Evolutionary conservation across 768 basidiomycete genomes (phyloP).

Genomic region (Suillus placidus): DNA sequence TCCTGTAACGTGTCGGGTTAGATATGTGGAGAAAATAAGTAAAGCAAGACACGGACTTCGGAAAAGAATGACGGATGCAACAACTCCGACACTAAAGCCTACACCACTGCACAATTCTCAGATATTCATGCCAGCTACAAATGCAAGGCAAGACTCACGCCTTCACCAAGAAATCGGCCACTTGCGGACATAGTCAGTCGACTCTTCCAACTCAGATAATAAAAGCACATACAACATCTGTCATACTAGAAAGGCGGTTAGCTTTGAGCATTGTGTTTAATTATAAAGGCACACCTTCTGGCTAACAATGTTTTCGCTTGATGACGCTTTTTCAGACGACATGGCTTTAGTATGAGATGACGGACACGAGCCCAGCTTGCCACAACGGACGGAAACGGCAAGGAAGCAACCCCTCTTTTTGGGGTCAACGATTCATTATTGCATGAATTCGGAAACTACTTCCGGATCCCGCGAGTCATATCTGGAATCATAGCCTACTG

Average conservation of each 20-base stretch:
- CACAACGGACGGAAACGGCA: slow-evolving; percentile 1
- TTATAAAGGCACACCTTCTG: slow-evolving; percentile 66
- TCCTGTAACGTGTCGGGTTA: slow-evolving; percentile 48
- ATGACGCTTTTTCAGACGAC: slow-evolving; percentile 56
- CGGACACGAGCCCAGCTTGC: neutral
- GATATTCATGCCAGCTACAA: slow-evolving; percentile 4
- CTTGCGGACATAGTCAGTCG: slow-evolving; percentile 32
- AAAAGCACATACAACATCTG: slow-evolving; percentile 69
- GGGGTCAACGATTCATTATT: neutral
- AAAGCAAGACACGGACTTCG: slow-evolving; percentile 61
- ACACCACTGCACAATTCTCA: slow-evolving; percentile 59
- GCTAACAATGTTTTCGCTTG: slow-evolving; percentile 88
- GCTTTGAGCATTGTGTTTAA: neutral
- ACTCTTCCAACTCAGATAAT: slow-evolving; percentile 24
- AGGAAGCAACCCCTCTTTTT: neutral
- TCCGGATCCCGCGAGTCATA: neutral
- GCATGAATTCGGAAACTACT: neutral
- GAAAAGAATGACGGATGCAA: slow-evolving; percentile 90
- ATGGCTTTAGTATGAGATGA: slow-evolving; percentile 32
- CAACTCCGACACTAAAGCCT: slow-evolving; percentile 86
- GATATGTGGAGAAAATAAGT: slow-evolving; percentile 1
- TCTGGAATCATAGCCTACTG: neutral
- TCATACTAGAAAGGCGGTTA: slow-evolving; percentile 59
- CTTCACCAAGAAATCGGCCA: slow-evolving; percentile 86
- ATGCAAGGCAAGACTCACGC: slow-evolving; percentile 53